Evolutionary conservation across 78 protist species (phyloP).

Genomic region (Dictyostelium brefeldianum): DNA sequence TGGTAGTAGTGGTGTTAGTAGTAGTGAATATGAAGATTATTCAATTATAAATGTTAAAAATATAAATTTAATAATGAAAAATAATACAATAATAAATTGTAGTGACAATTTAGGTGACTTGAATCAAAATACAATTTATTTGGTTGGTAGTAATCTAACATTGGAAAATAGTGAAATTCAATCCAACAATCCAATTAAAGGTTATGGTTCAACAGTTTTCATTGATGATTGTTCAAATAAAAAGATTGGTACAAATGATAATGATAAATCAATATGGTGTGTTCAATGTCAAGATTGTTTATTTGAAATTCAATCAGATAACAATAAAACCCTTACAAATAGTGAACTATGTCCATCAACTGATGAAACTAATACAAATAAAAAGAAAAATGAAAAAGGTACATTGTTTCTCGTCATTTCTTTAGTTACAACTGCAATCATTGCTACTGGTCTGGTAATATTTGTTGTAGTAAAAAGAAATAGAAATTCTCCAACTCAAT

Average conservation of each 20-base stretch:
- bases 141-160: background rate
- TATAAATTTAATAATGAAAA: background rate
- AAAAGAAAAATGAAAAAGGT: background rate
- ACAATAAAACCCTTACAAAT: background rate
- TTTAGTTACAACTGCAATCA: background rate
- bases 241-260: background rate
- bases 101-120: background rate
- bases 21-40: background rate
- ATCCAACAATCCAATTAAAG: background rate
- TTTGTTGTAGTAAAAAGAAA: background rate
- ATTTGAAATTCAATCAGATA: background rate
- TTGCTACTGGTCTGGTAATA: background rate
- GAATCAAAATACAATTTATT: background rate
- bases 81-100: background rate
- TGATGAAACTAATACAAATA: background rate
- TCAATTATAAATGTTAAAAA: slow-evolving; percentile 16
- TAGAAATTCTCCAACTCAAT: background rate
- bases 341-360: background rate
- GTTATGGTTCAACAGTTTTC: background rate
- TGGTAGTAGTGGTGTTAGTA: too few species aligned
- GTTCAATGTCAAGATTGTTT: background rate
- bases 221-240: background rate
- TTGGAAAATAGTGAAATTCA: background rate
- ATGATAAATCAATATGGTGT: background rate
- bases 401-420: background rate